phyloP scores from a whole-genome alignment of 441 rosid genomes.

The Jatropha podagrica region DNA sequence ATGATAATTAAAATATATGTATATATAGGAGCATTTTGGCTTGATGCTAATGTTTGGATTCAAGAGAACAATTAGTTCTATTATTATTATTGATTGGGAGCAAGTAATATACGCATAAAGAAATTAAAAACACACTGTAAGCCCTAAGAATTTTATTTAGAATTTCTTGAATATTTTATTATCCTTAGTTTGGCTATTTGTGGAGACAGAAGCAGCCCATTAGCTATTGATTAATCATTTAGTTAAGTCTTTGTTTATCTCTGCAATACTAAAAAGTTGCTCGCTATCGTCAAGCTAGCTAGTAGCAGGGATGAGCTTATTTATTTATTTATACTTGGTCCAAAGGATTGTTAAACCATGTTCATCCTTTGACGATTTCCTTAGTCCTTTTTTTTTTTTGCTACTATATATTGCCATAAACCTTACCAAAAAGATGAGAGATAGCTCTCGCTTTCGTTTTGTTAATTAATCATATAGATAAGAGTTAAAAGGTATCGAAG shows the following conservation, averaged over 20 bases:
- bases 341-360: no score
- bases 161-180: not conserved
- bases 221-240: not conserved
- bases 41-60: slow-evolving; percentile 18
- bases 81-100: not conserved
- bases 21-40: slow-evolving; percentile 16
- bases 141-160: not conserved
- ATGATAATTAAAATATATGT: no score
- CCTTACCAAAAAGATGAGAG: no score
- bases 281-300: not conserved
- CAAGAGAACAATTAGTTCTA: not conserved
- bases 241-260: slow-evolving; percentile 1
- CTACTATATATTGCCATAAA: no score
- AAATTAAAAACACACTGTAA: not conserved
- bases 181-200: not conserved
- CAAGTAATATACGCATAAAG: not conserved
- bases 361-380: no score
- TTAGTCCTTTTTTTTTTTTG: no score
- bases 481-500: no score
- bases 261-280: not conserved
- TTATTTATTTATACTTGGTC: no score
- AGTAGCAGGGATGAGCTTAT: no score
- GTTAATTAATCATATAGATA: no score
- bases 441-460: no score
- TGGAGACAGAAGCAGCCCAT: not conserved